Base-by-base conservation (phyloP, 306 rosid species). In the Cicer arietinum region DNA sequence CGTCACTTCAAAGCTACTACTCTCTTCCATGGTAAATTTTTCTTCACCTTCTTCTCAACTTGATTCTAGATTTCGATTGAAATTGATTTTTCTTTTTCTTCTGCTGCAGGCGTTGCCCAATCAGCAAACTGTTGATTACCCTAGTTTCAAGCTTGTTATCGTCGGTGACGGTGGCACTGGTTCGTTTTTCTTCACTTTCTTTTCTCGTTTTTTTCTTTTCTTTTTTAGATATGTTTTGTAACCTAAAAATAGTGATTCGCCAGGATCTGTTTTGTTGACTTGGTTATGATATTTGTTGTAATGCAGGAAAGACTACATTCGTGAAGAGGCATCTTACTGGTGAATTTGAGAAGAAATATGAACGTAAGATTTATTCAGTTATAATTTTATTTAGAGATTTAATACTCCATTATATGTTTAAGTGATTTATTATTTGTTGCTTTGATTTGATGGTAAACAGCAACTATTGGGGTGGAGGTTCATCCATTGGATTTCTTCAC, bases 161-260 rank as follows among this genome's bases (percentile, higher is more conserved):
- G 96, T 91, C 6, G 96, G 96, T 1, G 96, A 91, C 20, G 96
- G 96, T 48, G 96, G 96, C 81, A 91, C 96, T 1, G 96, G 96
- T 89, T 1, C 6, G 91, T 81, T 3, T 10, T 10, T 16, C 52
- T 8, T 30, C 42, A 0, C 12, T 22, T 7, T 18, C 37, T 18
- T 9, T 18, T 7, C 9, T 17, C 9, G 50, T 13, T 42, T 42
- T 2, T 5, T 41, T 1, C 4, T 43, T 13, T 10, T 20, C 0
- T 4, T 4, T 8, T 56, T 56, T 56, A 25, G 35, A 25, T 25
- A 2, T 25, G 0, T 14, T 52, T 1, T 51, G 10, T 14, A 51
- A 7, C 20, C 7, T 16, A 16, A 4, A 16, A n/a, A 6, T 10
- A 2, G 5, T 10, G 22, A 6, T 37, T 51, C 8, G 6, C 9